phyloP scores from a whole-genome alignment of 1,284 basidiomycete genomes.

The Anthracocystis panici-leucophaei region DNA sequence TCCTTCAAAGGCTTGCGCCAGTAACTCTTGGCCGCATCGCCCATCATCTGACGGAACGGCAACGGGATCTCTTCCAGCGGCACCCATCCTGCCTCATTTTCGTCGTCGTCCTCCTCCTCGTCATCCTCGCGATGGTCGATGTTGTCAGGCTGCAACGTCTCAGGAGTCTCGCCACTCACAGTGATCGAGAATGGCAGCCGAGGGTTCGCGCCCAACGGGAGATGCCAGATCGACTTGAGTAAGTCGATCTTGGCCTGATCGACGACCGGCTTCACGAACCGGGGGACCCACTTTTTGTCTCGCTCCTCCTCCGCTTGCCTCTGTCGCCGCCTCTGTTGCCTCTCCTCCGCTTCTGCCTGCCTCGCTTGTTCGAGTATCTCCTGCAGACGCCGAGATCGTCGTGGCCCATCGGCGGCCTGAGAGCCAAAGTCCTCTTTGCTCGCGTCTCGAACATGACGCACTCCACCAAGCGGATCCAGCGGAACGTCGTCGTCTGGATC shows the following conservation, averaged over 20 bases:
- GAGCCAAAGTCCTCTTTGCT: background rate
- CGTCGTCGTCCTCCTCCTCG: background rate
- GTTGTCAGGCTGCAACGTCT: background rate
- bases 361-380: no score
- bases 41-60: background rate
- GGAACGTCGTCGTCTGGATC: slow-evolving; percentile 14
- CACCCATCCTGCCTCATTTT: background rate
- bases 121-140: background rate
- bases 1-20: background rate
- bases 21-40: background rate
- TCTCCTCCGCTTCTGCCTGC: no score
- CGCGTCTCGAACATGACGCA: background rate
- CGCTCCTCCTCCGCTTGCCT: background rate
- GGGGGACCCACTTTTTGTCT: no score
- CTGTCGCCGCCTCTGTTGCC: no score
- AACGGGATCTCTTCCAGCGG: background rate
- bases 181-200: background rate
- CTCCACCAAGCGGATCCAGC: background rate
- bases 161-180: background rate
- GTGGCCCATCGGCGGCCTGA: background rate
- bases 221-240: background rate
- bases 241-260: background rate
- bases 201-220: background rate
- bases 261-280: no score
- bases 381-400: background rate